Evolutionary conservation across 495 filamentous ascomycete species (phyloP).

Genomic region (Beverwykella pulmonaria): DNA sequence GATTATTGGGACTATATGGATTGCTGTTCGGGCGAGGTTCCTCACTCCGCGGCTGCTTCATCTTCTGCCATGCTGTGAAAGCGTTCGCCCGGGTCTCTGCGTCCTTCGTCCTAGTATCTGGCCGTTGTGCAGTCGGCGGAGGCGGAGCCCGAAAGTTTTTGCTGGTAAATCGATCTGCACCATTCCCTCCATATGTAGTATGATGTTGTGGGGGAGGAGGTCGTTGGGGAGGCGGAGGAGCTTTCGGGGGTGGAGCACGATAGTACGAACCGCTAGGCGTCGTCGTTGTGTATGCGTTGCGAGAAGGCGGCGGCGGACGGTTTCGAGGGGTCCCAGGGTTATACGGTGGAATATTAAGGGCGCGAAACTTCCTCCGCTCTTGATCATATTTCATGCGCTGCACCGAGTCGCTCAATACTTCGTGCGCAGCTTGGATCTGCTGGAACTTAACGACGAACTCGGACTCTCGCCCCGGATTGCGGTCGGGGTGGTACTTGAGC

Average conservation of each 20-base stretch:
- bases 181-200: slow-evolving; percentile 28
- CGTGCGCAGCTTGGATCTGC: slow-evolving; percentile 80
- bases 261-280: slow-evolving; percentile 49
- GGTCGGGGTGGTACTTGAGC: slow-evolving; percentile 84
- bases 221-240: slow-evolving; percentile 43
- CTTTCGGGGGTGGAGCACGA: slow-evolving; percentile 46
- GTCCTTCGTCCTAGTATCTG: slow-evolving; percentile 52
- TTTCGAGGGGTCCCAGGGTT: slow-evolving; percentile 18
- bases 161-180: slow-evolving; percentile 44
- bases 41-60: slow-evolving; percentile 47
- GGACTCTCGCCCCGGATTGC: slow-evolving; percentile 78
- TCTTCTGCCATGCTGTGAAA: slow-evolving; percentile 70
- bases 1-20: neutral
- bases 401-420: slow-evolving; percentile 72
- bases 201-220: slow-evolving; percentile 38
- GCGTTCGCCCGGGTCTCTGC: slow-evolving; percentile 60
- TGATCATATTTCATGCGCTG: slow-evolving; percentile 76
- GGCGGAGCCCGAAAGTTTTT: slow-evolving; percentile 43
- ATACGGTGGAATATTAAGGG: slow-evolving; percentile 29
- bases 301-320: slow-evolving; percentile 44
- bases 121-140: slow-evolving; percentile 38
- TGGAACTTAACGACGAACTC: slow-evolving; percentile 82
- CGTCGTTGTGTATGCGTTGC: slow-evolving; percentile 43
- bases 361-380: slow-evolving; percentile 54
- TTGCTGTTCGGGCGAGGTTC: neutral